Base-by-base conservation (phyloP, 306 rosid genomes). In the Pyrus pyrifolia region DNA sequence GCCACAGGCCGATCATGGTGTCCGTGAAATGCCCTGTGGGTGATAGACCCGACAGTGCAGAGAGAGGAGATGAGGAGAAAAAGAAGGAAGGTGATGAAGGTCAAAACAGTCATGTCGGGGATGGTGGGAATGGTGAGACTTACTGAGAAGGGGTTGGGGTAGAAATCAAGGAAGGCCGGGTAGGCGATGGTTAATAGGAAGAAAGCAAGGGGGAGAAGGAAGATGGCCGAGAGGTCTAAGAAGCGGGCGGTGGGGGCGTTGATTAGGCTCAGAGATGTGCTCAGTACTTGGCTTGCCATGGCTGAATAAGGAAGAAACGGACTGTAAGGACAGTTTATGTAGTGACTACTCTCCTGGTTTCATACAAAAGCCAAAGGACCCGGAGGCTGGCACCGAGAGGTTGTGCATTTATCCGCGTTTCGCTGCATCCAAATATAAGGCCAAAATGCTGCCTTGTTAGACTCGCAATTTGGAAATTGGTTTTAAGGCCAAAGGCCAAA, bases 1-100 rank as follows among this genome's bases (percentile, higher is more conserved):
- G 80, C 80, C 13, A 86, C 64, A 3, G 84, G 83, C 76, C 80
- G 62, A 29, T 55, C 81, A 9, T 81, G 71, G 76, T 81, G 82
- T 6, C 77, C 70, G 10, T 86, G 79, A 74, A 57, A 76, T 57
- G 77, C 76, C 25, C 82, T 82, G 55, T 80, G 79, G 66, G 81
- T 82, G 86, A 86, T 82, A 79, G 68, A 73, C 27, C 58, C 84
- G 49, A 68, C 6, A 4, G 87, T 84, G 4, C 57, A 33, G 40
- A 57, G 61, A 44, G 87, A 67, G 57, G 86, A 44, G 44, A 77
- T 2, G 17, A 58, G 11, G 59, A 35, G 6, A 44, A 82, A 49
- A 10, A 81, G 29, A 30, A 65, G 57, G 67, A 30, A 81, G 15
- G 81, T 8, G 35, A 83, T 51, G 40, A 31, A 22, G 22, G 79